Evolutionary conservation across 257 asterid species (phyloP).

Genomic region (Fraxinus excelsior): DNA sequence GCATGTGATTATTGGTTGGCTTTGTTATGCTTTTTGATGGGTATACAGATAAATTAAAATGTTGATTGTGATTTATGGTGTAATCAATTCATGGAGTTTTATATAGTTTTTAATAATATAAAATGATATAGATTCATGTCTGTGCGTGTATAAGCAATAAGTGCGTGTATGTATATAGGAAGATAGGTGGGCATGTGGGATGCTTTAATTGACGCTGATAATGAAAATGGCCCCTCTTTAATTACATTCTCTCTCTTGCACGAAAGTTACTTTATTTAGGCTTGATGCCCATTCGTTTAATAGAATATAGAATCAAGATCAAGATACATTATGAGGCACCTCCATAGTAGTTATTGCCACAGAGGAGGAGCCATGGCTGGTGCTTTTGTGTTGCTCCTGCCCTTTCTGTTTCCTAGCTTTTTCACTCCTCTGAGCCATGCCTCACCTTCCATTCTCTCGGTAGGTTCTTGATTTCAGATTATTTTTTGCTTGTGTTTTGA

Average conservation of each 20-base stretch:
- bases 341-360: constrained; percentile 38
- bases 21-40: not conserved
- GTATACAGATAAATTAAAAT: not conserved
- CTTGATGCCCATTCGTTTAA: too few species aligned
- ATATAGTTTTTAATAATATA: not conserved
- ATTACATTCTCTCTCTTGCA: constrained; percentile 30
- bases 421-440: constrained; percentile 71
- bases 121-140: not conserved
- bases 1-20: constrained; percentile 3
- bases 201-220: constrained; percentile 65
- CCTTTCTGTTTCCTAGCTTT: constrained; percentile 51
- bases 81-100: not conserved
- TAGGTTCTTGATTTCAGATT: constrained; percentile 38
- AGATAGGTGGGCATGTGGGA: constrained; percentile 59
- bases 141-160: not conserved
- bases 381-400: constrained; percentile 66
- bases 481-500: not conserved
- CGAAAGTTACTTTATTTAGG: constrained; percentile 40
- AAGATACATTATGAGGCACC: constrained; percentile 42
- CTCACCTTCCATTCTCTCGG: constrained; percentile 70
- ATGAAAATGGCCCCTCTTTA: constrained; percentile 51
- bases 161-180: constrained; percentile 12
- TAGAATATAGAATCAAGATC: constrained; percentile 30
- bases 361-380: constrained; percentile 80
- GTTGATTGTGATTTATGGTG: constrained; percentile 1